Conservation (phyloP, 192 early-diverging fungal species). For the Entomortierella parvispora region DNA sequence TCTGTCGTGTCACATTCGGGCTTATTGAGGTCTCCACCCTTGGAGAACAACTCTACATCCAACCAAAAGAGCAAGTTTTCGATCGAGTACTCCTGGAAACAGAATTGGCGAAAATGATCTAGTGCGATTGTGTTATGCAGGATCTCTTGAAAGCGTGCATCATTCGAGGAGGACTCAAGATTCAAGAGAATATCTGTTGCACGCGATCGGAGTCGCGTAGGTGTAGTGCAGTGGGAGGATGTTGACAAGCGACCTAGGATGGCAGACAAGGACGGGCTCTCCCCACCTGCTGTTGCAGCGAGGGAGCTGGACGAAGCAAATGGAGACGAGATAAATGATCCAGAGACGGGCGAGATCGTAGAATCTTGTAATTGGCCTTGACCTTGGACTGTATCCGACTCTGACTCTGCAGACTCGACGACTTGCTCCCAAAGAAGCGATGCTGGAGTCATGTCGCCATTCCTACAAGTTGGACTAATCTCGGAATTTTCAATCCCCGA, state of each 20-base stretch:
- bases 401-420: neutral
- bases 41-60: constrained; percentile 81
- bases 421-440: neutral
- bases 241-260: neutral
- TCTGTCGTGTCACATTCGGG: neutral
- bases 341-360: too few species aligned
- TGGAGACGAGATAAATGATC: constrained; percentile 4
- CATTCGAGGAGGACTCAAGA: constrained; percentile 42
- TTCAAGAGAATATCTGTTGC: constrained; percentile 29
- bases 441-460: too few species aligned
- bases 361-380: neutral
- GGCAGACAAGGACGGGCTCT: too few species aligned
- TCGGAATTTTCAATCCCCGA: neutral
- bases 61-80: constrained; percentile 87
- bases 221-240: neutral
- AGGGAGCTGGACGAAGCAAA: constrained; percentile 10
- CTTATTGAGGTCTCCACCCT: neutral
- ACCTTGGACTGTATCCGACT: neutral
- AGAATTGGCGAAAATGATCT: constrained; percentile 65
- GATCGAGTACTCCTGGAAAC: constrained; percentile 77
- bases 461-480: too few species aligned
- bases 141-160: constrained; percentile 52
- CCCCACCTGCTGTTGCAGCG: too few species aligned
- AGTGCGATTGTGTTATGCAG: constrained; percentile 56
- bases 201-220: constrained; percentile 7